Evolutionary conservation across 169 alveolate genomes (phyloP).

Genomic region (Babesia caballi): DNA sequence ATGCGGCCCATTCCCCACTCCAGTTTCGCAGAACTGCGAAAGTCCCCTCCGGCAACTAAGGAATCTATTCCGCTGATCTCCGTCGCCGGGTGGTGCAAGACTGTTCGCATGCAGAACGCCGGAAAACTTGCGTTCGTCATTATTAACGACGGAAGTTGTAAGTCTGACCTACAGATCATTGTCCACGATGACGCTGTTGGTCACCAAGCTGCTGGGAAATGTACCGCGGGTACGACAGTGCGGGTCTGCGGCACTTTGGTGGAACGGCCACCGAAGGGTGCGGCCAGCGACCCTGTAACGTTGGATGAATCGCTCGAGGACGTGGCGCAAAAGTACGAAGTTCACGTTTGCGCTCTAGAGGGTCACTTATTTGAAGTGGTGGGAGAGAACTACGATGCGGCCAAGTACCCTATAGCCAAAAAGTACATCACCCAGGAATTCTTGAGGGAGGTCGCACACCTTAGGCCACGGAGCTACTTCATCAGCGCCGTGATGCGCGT

Average conservation of each 20-base stretch:
- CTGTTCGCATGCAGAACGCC: slow-evolving; percentile 90
- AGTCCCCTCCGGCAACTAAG: neutral
- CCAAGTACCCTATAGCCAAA: slow-evolving; percentile 92
- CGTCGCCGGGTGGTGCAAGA: slow-evolving; percentile 93
- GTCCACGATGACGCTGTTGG: slow-evolving; percentile 83
- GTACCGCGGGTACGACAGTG: slow-evolving; percentile 84
- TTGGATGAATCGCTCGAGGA: slow-evolving; percentile 63
- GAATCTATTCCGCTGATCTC: neutral
- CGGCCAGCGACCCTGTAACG: slow-evolving; percentile 40
- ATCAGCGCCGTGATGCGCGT: slow-evolving; percentile 92
- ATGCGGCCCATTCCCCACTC: slow-evolving; percentile 3
- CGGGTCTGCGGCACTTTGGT: slow-evolving; percentile 87
- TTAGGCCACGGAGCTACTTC: slow-evolving; percentile 94
- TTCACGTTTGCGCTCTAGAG: slow-evolving; percentile 62
- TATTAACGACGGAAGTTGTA: slow-evolving; percentile 94
- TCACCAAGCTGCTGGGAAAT: slow-evolving; percentile 73
- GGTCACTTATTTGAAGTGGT: slow-evolving; percentile 69
- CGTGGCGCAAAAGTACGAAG: slow-evolving; percentile 52
- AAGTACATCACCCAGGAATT: slow-evolving; percentile 90
- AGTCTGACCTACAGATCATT: slow-evolving; percentile 89
- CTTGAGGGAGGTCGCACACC: slow-evolving; percentile 94
- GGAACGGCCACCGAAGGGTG: slow-evolving; percentile 85
- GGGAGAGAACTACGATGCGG: slow-evolving; percentile 86
- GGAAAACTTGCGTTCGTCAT: slow-evolving; percentile 89
- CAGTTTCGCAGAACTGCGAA: neutral